Conservation (phyloP, 208 protist species). For the Blastocrithidia nonstop region DNA sequence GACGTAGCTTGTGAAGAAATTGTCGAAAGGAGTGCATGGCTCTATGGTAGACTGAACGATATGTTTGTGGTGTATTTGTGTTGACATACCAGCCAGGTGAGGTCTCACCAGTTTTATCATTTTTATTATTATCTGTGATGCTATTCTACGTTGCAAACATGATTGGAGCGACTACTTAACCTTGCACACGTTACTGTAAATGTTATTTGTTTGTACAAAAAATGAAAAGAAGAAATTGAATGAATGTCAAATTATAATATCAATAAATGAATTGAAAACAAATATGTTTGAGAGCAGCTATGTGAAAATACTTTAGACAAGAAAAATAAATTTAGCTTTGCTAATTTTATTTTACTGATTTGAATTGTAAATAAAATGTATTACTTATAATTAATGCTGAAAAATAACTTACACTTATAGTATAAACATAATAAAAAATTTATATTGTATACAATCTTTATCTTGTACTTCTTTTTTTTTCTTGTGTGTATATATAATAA, state of each 20-base stretch:
- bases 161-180: too few relatives aligned
- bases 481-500: too few relatives aligned
- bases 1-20: too few relatives aligned
- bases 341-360: not conserved
- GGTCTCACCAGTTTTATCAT: too few relatives aligned
- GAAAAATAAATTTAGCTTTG: not conserved
- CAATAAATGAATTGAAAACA: not conserved
- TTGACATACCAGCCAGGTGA: too few relatives aligned
- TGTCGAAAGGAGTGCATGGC: too few relatives aligned
- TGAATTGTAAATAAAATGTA: not conserved
- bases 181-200: not conserved
- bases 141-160: too few relatives aligned
- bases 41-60: too few relatives aligned
- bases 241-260: not conserved
- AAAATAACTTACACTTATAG: conserved; percentile 1
- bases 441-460: not conserved
- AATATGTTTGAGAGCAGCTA: not conserved
- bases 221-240: conserved; percentile 2
- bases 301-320: not conserved
- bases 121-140: too few relatives aligned
- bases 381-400: not conserved
- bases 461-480: too few relatives aligned
- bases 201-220: not conserved
- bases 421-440: conserved; percentile 2
- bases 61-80: too few relatives aligned